Evolutionary conservation across 2,329 filamentous ascomycete species (phyloP), one percentile per base, ranked within the genome.

Genomic region (Esteya vermicola): DNA sequence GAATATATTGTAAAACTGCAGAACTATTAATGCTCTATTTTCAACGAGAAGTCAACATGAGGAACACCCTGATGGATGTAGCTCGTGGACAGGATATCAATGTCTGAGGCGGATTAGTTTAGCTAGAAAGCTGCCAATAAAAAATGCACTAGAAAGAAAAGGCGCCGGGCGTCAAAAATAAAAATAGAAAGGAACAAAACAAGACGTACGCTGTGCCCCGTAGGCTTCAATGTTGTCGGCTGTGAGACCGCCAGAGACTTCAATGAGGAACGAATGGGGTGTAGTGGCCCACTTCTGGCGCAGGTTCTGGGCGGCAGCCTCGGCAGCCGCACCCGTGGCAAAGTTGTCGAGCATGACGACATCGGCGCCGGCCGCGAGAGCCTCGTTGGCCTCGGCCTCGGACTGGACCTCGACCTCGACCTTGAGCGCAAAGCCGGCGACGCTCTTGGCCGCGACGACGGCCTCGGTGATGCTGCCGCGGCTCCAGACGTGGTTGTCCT

Each of bases 291-390:
- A 96, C 49, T 78, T 75, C 53, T 81, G 68, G 63, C 89, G 93
- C 47, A 98, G 57, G 50, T 71, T 78, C 54, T 62, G 70, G 13
- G 89, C 84, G 1, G 85, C 85, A 9, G 70, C 60, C 55, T 77
- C 79, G 46, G 95, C 79, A 1, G 78, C 85, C 1, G 84, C 79
- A 1, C 81, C 77, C 0, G 76, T 78, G 2, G 14, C 1, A 55
- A 96, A 98, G 59, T 98, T 98, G 57, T 98, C 91, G 44, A 98
- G 64, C 91, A 98, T 98, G 45, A 98, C 78, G 18, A 98, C 79
- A 57, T 98, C 89, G 0, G 91, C 91, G 1, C 91, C 91, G 0
- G 89, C 89, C 4, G 65, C 74, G 51, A 95, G 88, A 1, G 91
- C 91, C 61, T 93, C 85, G 57, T 95, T 79, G 1, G 91, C 91